Base-by-base conservation (phyloP, 306 rosid genomes). In the Urtica urens region DNA sequence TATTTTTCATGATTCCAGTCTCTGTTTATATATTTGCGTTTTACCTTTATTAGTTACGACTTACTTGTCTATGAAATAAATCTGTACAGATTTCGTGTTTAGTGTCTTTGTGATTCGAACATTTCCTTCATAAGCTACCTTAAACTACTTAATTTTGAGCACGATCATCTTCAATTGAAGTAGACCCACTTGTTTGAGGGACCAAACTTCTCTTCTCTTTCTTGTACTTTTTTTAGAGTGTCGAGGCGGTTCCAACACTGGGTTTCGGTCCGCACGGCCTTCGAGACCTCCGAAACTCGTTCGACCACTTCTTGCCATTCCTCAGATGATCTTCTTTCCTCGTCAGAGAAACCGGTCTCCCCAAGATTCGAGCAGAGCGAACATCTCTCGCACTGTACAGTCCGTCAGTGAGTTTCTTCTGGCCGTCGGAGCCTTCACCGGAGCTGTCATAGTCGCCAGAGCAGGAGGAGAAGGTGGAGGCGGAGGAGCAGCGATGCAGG, bases 231-330 rank as follows among this genome's bases (percentile, higher is more conserved):
- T 77, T 87, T 87, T 72, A 87, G 60, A 23, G 94, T 83, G 59
- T 87, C 96, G 13, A 87, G 61, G 15, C 86, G 85, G 59, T 83
- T 87, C 27, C 96, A 66, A 47, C 96, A 87, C 47, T 87, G 96
- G 23, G 88, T 76, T 53, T 72, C 93, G 4, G 88, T 80, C 69
- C 78, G 80, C 35, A 80, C 86, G 29, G 76, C 39, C 55, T 78
- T 80, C 21, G 94, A 87, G 46, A 78, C 81, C 67, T 78, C 78
- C 2, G 85, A 76, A 12, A 87, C 96, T 72, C 72, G 78, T 42
- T 80, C 93, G 3, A 93, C 85, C 52, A 87, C 94, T 70, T 83
- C 81, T 60, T 78, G 83, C 96, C 96, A 87, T 56, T 87, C 96
- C 67, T 87, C 94, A 19, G 78, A 73, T 58, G 47, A 93, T 87